These are phyloP conservation scores for Suillus bovinus DNA, from an alignment of 768 basidiomycete species.

Conservation along the genomic window DNA sequence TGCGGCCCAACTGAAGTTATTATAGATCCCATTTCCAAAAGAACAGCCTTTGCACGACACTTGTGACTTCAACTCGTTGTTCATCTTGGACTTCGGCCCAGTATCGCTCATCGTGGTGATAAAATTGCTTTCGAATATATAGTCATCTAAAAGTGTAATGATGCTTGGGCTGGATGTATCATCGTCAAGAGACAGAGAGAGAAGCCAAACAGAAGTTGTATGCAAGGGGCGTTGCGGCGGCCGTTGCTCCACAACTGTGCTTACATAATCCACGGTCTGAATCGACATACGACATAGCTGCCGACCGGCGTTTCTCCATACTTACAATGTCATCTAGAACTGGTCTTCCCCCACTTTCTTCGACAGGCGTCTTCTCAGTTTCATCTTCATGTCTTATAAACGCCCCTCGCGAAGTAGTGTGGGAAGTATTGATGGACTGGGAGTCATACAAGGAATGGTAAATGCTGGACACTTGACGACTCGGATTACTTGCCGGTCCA, in stretches of 20 bases:
- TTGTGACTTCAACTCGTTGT: background rate
- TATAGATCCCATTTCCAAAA: background rate
- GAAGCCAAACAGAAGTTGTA: no score
- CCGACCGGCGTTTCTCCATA: no score
- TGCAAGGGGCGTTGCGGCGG: no score
- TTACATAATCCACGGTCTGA: no score
- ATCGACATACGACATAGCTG: no score
- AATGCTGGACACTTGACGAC: conserved; percentile 16
- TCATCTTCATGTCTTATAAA: conserved; percentile 53
- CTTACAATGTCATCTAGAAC: conserved; percentile 6
- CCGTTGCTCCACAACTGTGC: no score
- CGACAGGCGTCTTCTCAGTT: conserved; percentile 47
- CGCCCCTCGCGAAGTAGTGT: conserved; percentile 61
- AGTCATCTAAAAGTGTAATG: background rate
- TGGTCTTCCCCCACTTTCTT: conserved; percentile 40
- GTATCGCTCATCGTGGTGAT: background rate
- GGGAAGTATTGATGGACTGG: conserved; percentile 63
- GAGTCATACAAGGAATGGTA: conserved; percentile 63
- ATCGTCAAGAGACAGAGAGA: background rate
- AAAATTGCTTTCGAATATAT: background rate
- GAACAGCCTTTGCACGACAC: background rate
- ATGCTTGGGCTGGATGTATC: background rate
- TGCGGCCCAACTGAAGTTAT: background rate
- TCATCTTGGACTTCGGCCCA: background rate
- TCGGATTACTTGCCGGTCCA: conserved; percentile 9